Conservation (phyloP, 306 rosid genomes). For the Quillaja saponaria region DNA sequence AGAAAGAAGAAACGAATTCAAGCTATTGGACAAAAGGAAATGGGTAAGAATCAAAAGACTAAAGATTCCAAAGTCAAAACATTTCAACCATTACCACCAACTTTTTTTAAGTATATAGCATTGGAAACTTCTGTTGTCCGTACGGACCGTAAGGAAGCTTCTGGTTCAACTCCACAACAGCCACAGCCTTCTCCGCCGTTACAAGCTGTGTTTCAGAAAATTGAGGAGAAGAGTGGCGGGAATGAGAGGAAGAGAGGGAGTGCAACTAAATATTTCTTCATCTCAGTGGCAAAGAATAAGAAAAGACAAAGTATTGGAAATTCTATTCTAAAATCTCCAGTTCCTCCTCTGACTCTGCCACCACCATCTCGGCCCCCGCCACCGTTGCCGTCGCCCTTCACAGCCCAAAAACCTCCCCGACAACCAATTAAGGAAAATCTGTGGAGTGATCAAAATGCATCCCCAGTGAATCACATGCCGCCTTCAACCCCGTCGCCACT, state of each 20-base stretch:
- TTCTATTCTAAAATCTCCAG: slow-evolving; percentile 37
- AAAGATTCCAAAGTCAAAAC: too few species aligned
- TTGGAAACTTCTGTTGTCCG: too few species aligned
- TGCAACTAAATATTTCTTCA: slow-evolving; percentile 58
- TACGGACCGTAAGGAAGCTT: too few species aligned
- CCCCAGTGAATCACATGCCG: slow-evolving; percentile 59
- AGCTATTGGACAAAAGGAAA: slow-evolving; percentile 25
- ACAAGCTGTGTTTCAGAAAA: background rate
- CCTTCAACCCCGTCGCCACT: slow-evolving; percentile 75
- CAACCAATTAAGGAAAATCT: slow-evolving; percentile 35
- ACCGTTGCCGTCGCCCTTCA: slow-evolving; percentile 45
- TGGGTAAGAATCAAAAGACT: too few species aligned
- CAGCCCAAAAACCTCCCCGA: slow-evolving; percentile 23
- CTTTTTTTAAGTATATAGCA: too few species aligned
- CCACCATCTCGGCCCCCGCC: slow-evolving; percentile 45
- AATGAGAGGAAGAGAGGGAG: slow-evolving; percentile 49
- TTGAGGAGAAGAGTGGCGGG: slow-evolving; percentile 36
- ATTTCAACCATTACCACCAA: too few species aligned
- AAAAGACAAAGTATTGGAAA: slow-evolving; percentile 60
- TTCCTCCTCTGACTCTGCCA: slow-evolving; percentile 14
- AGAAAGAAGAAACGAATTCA: too few species aligned
- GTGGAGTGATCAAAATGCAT: slow-evolving; percentile 47
- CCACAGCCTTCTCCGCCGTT: slow-evolving; percentile 11
- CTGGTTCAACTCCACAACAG: slow-evolving; percentile 4
- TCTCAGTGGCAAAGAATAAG: slow-evolving; percentile 51